Conservation (phyloP, 2,329 filamentous ascomycete genomes). For the Aspergillus novoparasiticus region DNA sequence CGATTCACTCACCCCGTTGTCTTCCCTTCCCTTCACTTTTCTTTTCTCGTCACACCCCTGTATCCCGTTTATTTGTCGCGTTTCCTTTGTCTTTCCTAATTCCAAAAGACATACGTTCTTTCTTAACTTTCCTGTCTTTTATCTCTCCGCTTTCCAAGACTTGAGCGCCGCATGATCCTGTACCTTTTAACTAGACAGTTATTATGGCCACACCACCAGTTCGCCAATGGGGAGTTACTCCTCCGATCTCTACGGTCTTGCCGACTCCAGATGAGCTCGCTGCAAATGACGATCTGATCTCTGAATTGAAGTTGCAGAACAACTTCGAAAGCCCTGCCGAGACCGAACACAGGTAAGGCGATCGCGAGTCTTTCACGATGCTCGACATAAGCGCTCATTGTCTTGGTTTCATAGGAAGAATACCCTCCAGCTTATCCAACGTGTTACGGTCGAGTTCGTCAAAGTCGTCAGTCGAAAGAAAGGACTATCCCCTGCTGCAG, state of each 20-base stretch:
- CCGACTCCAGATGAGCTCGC: constrained; percentile 77
- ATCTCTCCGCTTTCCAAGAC: constrained; percentile 5
- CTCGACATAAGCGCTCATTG: constrained; percentile 12
- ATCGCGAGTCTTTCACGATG: neutral
- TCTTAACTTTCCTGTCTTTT: constrained; percentile 6
- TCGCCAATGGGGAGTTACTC: constrained; percentile 73
- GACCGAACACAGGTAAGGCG: constrained; percentile 72
- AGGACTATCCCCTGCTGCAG: constrained; percentile 72
- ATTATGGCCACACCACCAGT: constrained; percentile 40
- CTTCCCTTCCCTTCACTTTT: neutral
- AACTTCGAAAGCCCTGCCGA: constrained; percentile 86
- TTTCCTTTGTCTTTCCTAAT: neutral
- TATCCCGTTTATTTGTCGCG: neutral
- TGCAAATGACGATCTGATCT: constrained; percentile 75
- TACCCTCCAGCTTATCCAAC: constrained; percentile 76
- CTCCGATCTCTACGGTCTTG: constrained; percentile 74
- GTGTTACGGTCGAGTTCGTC: constrained; percentile 84
- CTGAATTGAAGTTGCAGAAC: constrained; percentile 83
- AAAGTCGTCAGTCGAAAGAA: constrained; percentile 75
- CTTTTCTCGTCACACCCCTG: neutral
- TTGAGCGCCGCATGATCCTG: constrained; percentile 17
- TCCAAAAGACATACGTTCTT: constrained; percentile 12
- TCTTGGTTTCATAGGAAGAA: constrained; percentile 55
- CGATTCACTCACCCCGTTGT: neutral
- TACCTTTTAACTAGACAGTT: constrained; percentile 11